phyloP scores from a whole-genome alignment of 75 land plant species.

The Pseudotsuga menziesii region DNA sequence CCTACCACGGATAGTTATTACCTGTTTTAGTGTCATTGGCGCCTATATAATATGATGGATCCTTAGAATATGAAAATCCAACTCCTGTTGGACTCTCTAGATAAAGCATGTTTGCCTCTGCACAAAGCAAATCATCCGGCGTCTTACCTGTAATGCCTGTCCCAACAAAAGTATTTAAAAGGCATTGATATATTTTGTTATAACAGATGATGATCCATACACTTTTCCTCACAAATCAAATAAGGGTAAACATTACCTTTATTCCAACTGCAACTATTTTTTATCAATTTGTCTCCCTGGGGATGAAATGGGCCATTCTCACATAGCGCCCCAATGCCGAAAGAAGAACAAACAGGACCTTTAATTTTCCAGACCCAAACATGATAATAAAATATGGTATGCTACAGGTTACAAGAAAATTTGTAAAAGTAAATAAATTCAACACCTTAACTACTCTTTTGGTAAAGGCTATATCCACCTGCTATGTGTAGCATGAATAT shows the following conservation, averaged over 20 bases:
- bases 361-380: background rate
- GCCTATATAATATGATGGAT: constrained; percentile 46
- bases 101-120: constrained; percentile 85
- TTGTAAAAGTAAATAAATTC: no score
- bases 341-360: constrained; percentile 98
- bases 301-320: constrained; percentile 97
- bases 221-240: background rate
- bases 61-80: constrained; percentile 83
- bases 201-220: no score
- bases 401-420: no score
- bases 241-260: constrained; percentile 44
- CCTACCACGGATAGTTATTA: constrained; percentile 7
- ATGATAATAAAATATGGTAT: no score
- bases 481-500: no score
- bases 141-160: no score
- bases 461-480: no score
- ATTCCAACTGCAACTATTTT: constrained; percentile 82
- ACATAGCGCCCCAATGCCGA: constrained; percentile 92
- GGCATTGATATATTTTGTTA: no score
- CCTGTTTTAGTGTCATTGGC: constrained; percentile 79
- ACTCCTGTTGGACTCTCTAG: constrained; percentile 94
- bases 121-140: background rate
- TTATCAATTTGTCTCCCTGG: constrained; percentile 46
- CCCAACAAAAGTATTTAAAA: no score
- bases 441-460: no score